These are phyloP conservation scores for Xylariaceae sp. DNA, from an alignment of 2,329 filamentous ascomycete species.

Conservation along the genomic window DNA sequence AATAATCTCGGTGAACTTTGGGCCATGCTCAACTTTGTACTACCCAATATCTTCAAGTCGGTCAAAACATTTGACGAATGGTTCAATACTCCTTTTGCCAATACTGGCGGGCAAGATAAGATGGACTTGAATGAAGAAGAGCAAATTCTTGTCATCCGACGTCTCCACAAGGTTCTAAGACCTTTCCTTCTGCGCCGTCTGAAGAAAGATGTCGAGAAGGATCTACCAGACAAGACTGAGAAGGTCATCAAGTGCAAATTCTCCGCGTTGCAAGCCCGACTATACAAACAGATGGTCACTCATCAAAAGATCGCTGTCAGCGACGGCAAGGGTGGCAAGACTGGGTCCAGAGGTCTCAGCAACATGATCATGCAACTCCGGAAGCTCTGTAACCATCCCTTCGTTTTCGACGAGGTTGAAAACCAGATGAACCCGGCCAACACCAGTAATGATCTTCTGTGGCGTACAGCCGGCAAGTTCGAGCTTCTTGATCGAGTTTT, in stretches of 20 bases:
- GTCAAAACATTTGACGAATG: slow-evolving; percentile 98
- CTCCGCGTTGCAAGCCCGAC: slow-evolving; percentile 84
- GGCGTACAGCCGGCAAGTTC: slow-evolving; percentile 96
- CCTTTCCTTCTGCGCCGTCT: slow-evolving; percentile 96
- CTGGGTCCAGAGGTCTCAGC: slow-evolving; percentile 87
- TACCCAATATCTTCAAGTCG: slow-evolving; percentile 98
- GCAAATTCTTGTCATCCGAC: slow-evolving; percentile 94
- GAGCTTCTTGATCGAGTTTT: slow-evolving; percentile 88
- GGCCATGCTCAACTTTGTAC: slow-evolving; percentile 97
- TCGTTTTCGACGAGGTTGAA: slow-evolving; percentile 96
- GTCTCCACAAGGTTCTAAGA: slow-evolving; percentile 93
- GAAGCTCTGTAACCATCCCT: slow-evolving; percentile 98
- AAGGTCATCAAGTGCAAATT: slow-evolving; percentile 99
- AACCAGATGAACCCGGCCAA: slow-evolving; percentile 93
- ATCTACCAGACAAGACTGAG: slow-evolving; percentile 97
- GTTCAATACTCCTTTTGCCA: slow-evolving; percentile 99
- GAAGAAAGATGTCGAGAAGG: slow-evolving; percentile 99
- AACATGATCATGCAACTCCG: slow-evolving; percentile 99
- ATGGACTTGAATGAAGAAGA: slow-evolving; percentile 99
- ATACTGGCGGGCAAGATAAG: slow-evolving; percentile 95
- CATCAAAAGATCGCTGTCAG: slow-evolving; percentile 93
- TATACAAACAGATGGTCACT: slow-evolving; percentile 96
- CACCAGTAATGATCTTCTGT: slow-evolving; percentile 86
- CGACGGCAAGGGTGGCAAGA: slow-evolving; percentile 93
- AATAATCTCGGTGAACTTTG: slow-evolving; percentile 96